phyloP scores from a whole-genome alignment of 164 flowering plant species.

The Annona squamosa region DNA sequence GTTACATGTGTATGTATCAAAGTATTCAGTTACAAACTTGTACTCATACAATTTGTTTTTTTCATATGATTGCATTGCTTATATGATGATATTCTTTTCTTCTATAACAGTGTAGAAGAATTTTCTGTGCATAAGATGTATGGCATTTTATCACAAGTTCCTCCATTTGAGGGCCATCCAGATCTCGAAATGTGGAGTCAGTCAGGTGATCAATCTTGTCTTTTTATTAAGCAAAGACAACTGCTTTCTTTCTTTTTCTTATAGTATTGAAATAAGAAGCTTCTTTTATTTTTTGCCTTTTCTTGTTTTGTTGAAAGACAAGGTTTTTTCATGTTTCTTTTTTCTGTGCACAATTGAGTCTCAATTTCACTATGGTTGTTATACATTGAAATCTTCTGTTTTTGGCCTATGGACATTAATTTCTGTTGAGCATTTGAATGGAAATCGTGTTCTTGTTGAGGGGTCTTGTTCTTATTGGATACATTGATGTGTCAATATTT shows the following conservation, averaged over 20 bases:
- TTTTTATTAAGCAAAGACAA: neutral
- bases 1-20: neutral
- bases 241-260: too few relatives aligned
- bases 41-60: neutral
- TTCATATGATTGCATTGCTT: neutral
- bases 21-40: neutral
- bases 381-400: neutral
- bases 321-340: too few relatives aligned
- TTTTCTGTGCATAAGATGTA: constrained; percentile 43
- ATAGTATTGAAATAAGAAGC: too few relatives aligned
- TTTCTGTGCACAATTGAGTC: too few relatives aligned
- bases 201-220: constrained; percentile 35
- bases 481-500: too few relatives aligned
- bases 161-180: constrained; percentile 31
- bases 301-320: too few relatives aligned
- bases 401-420: neutral
- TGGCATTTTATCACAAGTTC: constrained; percentile 46
- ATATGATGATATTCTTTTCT: neutral
- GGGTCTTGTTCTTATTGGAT: neutral
- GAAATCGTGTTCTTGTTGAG: neutral
- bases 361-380: neutral
- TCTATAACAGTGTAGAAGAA: constrained; percentile 33
- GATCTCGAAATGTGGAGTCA: constrained; percentile 62
- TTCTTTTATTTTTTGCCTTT: too few relatives aligned
- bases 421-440: neutral